These are phyloP conservation scores for Nicotiana otophora DNA, from an alignment of 257 asterid genomes.

Conservation along the genomic window DNA sequence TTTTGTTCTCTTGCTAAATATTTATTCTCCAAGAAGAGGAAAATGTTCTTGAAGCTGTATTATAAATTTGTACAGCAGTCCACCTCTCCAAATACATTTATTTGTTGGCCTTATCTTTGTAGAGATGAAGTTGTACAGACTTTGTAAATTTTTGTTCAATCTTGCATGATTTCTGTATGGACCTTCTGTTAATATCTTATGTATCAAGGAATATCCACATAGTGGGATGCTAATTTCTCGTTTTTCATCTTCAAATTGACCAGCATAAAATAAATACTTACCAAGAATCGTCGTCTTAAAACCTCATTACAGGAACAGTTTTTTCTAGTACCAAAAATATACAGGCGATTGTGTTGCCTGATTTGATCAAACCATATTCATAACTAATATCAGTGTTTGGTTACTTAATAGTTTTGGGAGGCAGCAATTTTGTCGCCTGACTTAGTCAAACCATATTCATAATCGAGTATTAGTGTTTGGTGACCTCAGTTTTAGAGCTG, in stretches of 20 bases:
- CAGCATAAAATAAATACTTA: neutral
- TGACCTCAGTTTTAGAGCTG: no score
- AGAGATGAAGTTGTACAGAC: constrained; percentile 52
- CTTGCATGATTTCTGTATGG: constrained; percentile 17
- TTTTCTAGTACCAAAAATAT: neutral
- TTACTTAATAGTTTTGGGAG: no score
- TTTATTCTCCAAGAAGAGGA: constrained; percentile 29
- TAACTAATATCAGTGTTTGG: no score
- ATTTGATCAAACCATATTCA: neutral
- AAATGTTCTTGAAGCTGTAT: constrained; percentile 36
- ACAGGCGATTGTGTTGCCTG: neutral
- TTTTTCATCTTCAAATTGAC: neutral
- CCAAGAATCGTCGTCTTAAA: neutral
- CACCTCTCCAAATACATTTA: constrained; percentile 20
- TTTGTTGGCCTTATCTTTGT: constrained; percentile 30
- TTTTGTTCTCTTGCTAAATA: constrained; percentile 19
- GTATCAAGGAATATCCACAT: neutral
- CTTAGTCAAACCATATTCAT: no score
- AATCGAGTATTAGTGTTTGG: no score
- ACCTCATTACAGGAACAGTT: no score
- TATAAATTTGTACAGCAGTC: constrained; percentile 39
- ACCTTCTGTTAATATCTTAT: neutral
- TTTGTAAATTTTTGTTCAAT: constrained; percentile 25
- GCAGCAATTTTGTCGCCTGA: no score
- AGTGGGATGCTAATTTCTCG: neutral